phyloP scores from a whole-genome alignment of 495 filamentous ascomycete species.

The Xeromyces bisporus region DNA sequence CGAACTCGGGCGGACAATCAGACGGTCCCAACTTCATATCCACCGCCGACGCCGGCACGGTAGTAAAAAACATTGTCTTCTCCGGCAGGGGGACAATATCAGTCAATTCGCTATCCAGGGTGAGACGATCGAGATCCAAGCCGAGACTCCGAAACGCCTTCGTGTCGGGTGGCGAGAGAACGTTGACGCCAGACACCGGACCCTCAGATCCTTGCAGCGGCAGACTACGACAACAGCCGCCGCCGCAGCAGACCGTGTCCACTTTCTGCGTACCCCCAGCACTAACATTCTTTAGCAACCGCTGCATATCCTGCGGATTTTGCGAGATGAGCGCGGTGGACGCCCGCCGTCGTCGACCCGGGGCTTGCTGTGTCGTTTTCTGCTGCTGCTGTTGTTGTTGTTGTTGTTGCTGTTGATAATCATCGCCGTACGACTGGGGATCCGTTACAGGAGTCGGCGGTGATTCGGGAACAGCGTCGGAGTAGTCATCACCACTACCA shows the following conservation, averaged over 20 bases:
- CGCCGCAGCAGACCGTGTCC: conserved; percentile 68
- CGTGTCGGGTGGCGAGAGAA: conserved; percentile 56
- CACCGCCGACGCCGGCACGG: conserved; percentile 21
- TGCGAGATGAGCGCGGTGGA: conserved; percentile 69
- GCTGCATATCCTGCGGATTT: conserved; percentile 54
- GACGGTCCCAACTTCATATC: conserved; percentile 19
- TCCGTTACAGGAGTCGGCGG: conserved; percentile 38
- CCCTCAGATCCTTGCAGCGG: conserved; percentile 29
- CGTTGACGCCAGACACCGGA: conserved; percentile 36
- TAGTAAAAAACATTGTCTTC: conserved; percentile 51
- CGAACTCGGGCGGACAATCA: conserved; percentile 65
- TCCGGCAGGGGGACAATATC: conserved; percentile 52
- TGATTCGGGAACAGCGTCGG: conserved; percentile 29
- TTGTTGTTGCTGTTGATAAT: conserved; percentile 15
- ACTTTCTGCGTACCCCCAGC: conserved; percentile 32
- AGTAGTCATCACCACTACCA: no score
- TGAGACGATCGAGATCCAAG: conserved; percentile 59
- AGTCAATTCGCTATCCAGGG: conserved; percentile 48
- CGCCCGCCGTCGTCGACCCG: conserved; percentile 43
- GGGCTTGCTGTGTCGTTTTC: conserved; percentile 14
- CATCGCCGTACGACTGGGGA: conserved; percentile 29
- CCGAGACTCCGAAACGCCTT: conserved; percentile 63
- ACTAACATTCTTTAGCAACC: conserved; percentile 36
- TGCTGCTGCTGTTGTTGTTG: conserved; percentile 10
- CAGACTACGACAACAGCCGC: conserved; percentile 71